Evolutionary conservation across 768 basidiomycete genomes (phyloP).

Genomic region (Mrakia hoshinonis): DNA sequence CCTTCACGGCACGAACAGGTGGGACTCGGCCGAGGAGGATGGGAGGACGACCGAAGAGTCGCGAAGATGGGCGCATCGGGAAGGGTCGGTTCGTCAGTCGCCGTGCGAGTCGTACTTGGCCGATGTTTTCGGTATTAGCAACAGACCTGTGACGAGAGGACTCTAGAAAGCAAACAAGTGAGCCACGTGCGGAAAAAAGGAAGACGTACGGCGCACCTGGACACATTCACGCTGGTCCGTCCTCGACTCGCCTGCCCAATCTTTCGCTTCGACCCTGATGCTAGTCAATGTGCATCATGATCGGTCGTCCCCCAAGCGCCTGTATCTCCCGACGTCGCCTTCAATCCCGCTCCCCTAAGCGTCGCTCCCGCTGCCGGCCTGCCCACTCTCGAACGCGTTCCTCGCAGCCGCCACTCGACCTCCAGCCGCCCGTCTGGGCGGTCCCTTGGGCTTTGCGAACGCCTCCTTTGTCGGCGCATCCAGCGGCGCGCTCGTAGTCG

Average conservation of each 20-base stretch:
- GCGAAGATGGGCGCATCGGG: background rate
- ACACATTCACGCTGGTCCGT: too few relatives aligned
- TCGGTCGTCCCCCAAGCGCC: background rate
- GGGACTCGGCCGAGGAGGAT: too few relatives aligned
- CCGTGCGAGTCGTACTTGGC: background rate
- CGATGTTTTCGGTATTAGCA: too few relatives aligned
- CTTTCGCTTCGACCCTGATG: background rate
- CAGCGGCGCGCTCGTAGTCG: background rate
- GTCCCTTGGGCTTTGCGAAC: conserved; percentile 25
- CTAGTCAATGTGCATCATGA: background rate
- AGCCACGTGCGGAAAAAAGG: too few relatives aligned
- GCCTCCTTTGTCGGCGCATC: background rate
- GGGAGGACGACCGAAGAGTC: too few relatives aligned
- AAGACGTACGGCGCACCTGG: too few relatives aligned
- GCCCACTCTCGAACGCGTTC: background rate
- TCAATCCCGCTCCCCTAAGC: background rate
- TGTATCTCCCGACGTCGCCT: too few relatives aligned
- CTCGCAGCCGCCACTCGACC: conserved; percentile 23
- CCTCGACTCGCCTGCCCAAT: background rate
- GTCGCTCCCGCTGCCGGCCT: background rate
- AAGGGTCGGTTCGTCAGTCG: background rate
- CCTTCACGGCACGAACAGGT: too few relatives aligned
- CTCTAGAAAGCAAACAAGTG: too few relatives aligned
- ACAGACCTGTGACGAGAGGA: too few relatives aligned
- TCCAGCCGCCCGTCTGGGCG: conserved; percentile 14